A percentile compares a stretch with the other conserved stretches of the same genome.
Conservation (phyloP, 805 yeast species). For the Saccharomycopsis oosterbeekiorum region DNA sequence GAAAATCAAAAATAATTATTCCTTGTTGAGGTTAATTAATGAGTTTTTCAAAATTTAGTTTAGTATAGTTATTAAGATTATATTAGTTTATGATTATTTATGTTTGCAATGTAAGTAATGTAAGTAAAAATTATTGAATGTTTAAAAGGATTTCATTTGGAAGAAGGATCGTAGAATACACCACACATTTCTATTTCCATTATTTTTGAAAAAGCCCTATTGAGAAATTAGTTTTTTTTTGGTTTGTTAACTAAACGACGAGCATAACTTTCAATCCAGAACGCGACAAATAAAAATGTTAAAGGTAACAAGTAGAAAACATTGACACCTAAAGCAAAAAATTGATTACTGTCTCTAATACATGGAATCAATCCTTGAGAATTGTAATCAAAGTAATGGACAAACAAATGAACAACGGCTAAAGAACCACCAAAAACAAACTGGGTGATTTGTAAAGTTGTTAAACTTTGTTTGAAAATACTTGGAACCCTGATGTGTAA, state of each 20-base stretch:
- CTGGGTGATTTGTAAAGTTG: conserved; percentile 60
- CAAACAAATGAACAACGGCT: conserved; percentile 55
- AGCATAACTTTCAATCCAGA: conserved; percentile 50
- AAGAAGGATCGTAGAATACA: no score
- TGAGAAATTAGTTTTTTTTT: not conserved
- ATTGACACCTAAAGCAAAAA: conserved; percentile 51
- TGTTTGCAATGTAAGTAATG: not conserved
- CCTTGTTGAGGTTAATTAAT: not conserved
- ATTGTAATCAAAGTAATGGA: conserved; percentile 43
- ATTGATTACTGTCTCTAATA: conserved; percentile 47
- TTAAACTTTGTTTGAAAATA: conserved; percentile 46
- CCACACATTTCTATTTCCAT: no score
- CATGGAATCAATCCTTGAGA: conserved; percentile 38
- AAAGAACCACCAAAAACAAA: conserved; percentile 59
- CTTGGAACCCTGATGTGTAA: conserved; percentile 49
- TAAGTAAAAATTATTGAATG: not conserved
- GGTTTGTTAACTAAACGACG: conserved; percentile 2
- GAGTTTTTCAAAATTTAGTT: conserved; percentile 1
- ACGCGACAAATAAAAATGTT: conserved; percentile 55
- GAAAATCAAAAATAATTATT: not conserved
- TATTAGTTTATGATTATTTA: not conserved
- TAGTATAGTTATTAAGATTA: not conserved
- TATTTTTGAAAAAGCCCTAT: not conserved
- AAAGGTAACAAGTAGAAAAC: conserved; percentile 59
- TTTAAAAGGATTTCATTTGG: not conserved